phyloP scores from a whole-genome alignment of 1,139 yeast species.

The Pichia sp. region DNA sequence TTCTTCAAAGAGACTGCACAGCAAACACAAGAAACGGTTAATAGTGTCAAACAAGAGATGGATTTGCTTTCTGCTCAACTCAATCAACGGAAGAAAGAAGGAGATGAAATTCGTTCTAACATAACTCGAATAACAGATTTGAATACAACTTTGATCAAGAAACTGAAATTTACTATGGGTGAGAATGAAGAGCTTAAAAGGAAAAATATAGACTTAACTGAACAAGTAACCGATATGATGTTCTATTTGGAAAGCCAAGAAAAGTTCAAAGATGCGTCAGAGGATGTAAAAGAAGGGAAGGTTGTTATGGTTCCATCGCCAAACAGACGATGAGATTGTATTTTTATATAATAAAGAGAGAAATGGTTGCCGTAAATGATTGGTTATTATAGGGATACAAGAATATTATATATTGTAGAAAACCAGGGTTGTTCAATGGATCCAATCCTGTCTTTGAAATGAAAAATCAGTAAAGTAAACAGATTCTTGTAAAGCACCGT shows the following conservation, averaged over 20 bases:
- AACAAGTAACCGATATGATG: conserved; percentile 77
- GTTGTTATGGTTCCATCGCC: conserved; percentile 34
- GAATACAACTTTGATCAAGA: conserved; percentile 50
- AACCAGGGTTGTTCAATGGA: not conserved
- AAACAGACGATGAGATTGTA: too few relatives aligned
- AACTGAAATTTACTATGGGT: conserved; percentile 43
- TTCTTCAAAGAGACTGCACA: not conserved
- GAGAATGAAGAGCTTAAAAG: conserved; percentile 34
- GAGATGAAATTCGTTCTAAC: not conserved
- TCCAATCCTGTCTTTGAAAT: conserved; percentile 23
- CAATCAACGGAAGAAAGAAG: not conserved
- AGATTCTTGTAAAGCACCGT: conserved; percentile 24
- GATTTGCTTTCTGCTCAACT: conserved; percentile 6
- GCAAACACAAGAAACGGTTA: not conserved
- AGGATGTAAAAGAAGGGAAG: conserved; percentile 67
- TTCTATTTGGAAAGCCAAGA: conserved; percentile 69
- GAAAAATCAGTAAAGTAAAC: conserved; percentile 30
- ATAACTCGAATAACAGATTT: conserved; percentile 37
- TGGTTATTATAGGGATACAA: too few relatives aligned
- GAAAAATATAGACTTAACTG: conserved; percentile 49
- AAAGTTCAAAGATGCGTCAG: conserved; percentile 61
- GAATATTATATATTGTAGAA: not conserved
- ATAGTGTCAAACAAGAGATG: not conserved
- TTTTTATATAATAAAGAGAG: too few relatives aligned
- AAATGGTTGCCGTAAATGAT: too few relatives aligned